Evolutionary conservation across 2,329 filamentous ascomycete genomes (phyloP).

Genomic region (Dactylonectria estremocensis): DNA sequence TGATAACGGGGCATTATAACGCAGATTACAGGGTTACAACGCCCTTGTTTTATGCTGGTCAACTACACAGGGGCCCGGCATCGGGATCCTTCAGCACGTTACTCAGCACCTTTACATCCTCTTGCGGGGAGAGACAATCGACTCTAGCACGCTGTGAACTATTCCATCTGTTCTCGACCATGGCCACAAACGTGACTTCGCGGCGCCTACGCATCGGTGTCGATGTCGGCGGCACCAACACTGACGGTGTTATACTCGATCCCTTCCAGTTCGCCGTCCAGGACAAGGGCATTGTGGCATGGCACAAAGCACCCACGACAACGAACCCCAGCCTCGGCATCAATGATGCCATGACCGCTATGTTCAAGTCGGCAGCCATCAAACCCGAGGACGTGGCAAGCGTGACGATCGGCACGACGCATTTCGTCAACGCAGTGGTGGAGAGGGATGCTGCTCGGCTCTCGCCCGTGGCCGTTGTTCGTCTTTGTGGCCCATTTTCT

Average conservation of each 20-base stretch:
- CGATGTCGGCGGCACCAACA: conserved; percentile 68
- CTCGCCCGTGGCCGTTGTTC: conserved; percentile 67
- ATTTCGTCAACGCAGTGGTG: conserved; percentile 73
- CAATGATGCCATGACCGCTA: conserved; percentile 56
- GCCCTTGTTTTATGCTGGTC: neutral
- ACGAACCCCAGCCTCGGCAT: conserved; percentile 20
- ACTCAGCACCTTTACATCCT: neutral
- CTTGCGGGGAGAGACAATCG: neutral
- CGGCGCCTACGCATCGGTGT: conserved; percentile 59
- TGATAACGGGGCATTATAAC: neutral
- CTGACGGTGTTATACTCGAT: conserved; percentile 67
- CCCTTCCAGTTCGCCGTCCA: conserved; percentile 53
- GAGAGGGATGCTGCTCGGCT: conserved; percentile 66
- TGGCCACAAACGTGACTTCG: conserved; percentile 21
- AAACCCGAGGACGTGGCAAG: conserved; percentile 59
- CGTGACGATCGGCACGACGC: conserved; percentile 69
- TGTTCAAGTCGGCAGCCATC: conserved; percentile 57
- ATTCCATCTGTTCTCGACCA: conserved; percentile 10
- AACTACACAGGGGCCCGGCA: neutral
- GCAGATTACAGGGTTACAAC: neutral
- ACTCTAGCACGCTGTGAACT: too few relatives aligned
- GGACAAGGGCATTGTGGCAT: conserved; percentile 62
- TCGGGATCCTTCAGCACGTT: conserved; percentile 2
- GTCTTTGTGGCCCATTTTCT: conserved; percentile 69
- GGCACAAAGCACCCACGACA: conserved; percentile 50